These are phyloP conservation scores for Umbelopsis ramanniana DNA, from an alignment of 192 early-diverging fungal species.

Conservation along the genomic window DNA sequence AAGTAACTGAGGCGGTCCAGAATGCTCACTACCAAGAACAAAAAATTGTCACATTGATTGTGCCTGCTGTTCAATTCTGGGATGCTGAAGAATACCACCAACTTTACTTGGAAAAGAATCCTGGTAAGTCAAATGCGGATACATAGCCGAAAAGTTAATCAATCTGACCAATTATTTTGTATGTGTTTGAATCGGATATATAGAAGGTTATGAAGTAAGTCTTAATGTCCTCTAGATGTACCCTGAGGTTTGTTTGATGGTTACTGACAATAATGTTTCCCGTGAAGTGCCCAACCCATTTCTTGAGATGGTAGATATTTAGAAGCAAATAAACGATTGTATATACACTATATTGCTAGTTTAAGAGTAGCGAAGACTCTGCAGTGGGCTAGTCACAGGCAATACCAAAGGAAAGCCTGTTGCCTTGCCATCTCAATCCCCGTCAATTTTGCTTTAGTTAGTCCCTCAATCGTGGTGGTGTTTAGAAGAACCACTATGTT, in stretches of 20 bases:
- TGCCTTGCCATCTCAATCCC: too few relatives aligned
- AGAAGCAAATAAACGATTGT: background rate
- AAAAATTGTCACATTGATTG: constrained; percentile 71
- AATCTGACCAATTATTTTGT: background rate
- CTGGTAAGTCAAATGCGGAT: constrained; percentile 32
- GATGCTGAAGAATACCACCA: constrained; percentile 87
- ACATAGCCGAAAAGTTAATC: too few relatives aligned
- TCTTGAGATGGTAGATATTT: constrained; percentile 44
- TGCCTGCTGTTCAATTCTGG: constrained; percentile 70
- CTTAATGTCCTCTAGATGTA: background rate
- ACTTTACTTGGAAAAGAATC: constrained; percentile 60
- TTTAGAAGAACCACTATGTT: too few relatives aligned
- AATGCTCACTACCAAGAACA: constrained; percentile 56
- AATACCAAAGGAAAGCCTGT: too few relatives aligned
- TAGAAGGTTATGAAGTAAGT: constrained; percentile 67
- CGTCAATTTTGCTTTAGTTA: too few relatives aligned
- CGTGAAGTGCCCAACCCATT: constrained; percentile 48
- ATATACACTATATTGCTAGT: background rate
- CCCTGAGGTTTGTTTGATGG: background rate
- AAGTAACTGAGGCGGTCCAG: constrained; percentile 64
- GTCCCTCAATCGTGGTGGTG: too few relatives aligned
- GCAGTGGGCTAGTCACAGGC: too few relatives aligned
- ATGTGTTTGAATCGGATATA: background rate
- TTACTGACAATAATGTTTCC: background rate
- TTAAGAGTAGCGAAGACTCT: too few relatives aligned